Evolutionary conservation across 768 basidiomycete species (phyloP).

Genomic region (Collybiopsis luxurians): DNA sequence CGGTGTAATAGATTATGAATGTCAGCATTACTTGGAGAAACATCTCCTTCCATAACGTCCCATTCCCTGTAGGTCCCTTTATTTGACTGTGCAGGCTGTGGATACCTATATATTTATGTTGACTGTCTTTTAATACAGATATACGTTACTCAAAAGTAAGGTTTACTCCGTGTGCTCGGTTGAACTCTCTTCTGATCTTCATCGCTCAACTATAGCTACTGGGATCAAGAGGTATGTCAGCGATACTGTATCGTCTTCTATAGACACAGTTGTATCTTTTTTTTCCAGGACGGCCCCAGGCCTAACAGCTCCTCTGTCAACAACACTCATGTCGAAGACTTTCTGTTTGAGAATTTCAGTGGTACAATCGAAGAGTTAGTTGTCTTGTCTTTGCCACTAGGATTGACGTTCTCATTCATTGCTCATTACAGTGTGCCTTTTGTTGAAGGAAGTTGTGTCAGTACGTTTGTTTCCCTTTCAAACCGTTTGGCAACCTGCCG

Average conservation of each 20-base stretch:
- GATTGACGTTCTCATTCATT: too few species aligned
- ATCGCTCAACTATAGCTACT: conserved; percentile 44
- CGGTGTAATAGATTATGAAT: too few species aligned
- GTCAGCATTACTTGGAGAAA: conserved; percentile 57
- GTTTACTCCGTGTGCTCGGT: not conserved
- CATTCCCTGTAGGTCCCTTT: conserved; percentile 46
- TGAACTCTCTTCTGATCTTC: too few species aligned
- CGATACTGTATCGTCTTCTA: not conserved
- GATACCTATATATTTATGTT: not conserved
- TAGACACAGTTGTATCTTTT: not conserved
- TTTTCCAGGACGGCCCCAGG: conserved; percentile 14
- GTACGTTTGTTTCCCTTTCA: too few species aligned
- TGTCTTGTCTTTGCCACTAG: too few species aligned
- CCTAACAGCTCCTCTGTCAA: conserved; percentile 43
- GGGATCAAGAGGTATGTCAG: conserved; percentile 51
- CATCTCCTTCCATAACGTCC: conserved; percentile 49
- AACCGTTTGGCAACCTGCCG: too few species aligned
- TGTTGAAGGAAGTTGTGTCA: conserved; percentile 57
- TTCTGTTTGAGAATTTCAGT: conserved; percentile 51
- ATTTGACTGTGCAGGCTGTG: not conserved
- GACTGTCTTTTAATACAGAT: conserved; percentile 34
- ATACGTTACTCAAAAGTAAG: conserved; percentile 61
- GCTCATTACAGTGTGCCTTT: conserved; percentile 36
- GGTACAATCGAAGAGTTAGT: conserved; percentile 47
- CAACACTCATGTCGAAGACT: conserved; percentile 55